Evolutionary conservation across 306 rosid species (phyloP).

Genomic region (Cotoneaster glaucophyllus): DNA sequence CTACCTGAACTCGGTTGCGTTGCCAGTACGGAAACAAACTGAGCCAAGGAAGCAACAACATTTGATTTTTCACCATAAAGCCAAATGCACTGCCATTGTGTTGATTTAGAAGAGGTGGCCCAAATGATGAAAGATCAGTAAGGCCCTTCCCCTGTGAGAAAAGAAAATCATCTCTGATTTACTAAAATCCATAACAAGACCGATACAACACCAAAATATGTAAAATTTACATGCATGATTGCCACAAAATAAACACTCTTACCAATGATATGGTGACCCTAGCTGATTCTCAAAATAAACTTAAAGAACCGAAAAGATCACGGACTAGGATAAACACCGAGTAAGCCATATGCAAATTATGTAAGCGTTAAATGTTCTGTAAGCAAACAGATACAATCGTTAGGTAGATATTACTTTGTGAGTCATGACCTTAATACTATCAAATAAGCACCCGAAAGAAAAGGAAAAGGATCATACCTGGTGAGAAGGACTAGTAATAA

Average conservation of each 20-base stretch:
- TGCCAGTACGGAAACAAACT: slow-evolving; percentile 48
- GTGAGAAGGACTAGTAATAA: slow-evolving; percentile 42
- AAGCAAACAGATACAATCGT: not conserved
- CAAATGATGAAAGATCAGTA: slow-evolving; percentile 53
- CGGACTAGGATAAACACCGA: not conserved
- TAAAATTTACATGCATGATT: not conserved
- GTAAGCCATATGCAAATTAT: not conserved
- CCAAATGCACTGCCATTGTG: slow-evolving; percentile 66
- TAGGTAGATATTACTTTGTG: not conserved
- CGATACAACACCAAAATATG: not conserved
- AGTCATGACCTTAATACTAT: not conserved
- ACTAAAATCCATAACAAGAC: not conserved
- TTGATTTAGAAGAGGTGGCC: slow-evolving; percentile 72
- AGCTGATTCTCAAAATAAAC: not conserved
- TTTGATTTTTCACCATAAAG: slow-evolving; percentile 64
- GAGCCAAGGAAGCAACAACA: slow-evolving; percentile 73
- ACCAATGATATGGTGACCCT: not conserved
- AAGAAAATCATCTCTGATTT: not conserved
- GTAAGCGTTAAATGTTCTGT: not conserved
- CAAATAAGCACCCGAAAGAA: not conserved
- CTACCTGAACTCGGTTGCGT: slow-evolving; percentile 28
- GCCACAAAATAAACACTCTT: not conserved
- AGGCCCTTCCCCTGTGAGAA: slow-evolving; percentile 57
- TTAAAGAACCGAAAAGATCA: not conserved
- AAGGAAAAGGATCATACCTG: slow-evolving; percentile 35